phyloP scores from a whole-genome alignment of 73 alveolate genomes.

The Paramecium sexaurelia region DNA sequence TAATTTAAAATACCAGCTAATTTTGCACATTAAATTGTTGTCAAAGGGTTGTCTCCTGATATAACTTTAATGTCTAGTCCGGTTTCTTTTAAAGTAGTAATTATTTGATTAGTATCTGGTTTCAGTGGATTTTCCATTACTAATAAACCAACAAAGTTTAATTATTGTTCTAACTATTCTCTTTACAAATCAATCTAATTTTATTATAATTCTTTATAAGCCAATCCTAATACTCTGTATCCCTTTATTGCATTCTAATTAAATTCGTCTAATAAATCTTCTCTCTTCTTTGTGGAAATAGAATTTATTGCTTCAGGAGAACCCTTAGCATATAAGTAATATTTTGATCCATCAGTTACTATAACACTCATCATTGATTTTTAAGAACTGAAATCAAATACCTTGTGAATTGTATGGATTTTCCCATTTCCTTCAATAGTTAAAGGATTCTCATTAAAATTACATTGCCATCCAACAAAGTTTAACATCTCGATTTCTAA shows the following conservation, averaged over 20 bases:
- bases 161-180: slow-evolving; percentile 22
- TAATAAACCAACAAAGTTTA: slow-evolving; percentile 44
- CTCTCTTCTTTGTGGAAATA: neutral
- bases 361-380: slow-evolving; percentile 56
- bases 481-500: slow-evolving; percentile 45
- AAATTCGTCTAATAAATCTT: neutral
- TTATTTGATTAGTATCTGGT: slow-evolving; percentile 47
- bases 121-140: slow-evolving; percentile 58
- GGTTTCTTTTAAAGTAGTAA: slow-evolving; percentile 41
- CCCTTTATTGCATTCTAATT: slow-evolving; percentile 50
- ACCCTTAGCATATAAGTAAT: slow-evolving; percentile 51
- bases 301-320: slow-evolving; percentile 53
- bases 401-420: neutral
- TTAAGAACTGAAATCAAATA: slow-evolving; percentile 60
- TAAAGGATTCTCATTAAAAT: neutral
- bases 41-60: slow-evolving; percentile 66
- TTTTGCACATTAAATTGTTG: slow-evolving; percentile 57
- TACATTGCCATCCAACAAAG: slow-evolving; percentile 16
- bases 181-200: slow-evolving; percentile 12
- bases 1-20: neutral
- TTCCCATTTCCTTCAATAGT: neutral
- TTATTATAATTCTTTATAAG: neutral
- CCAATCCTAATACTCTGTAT: slow-evolving; percentile 23
- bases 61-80: slow-evolving; percentile 52
- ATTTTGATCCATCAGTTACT: slow-evolving; percentile 46